Conservation (phyloP, 1,284 basidiomycete species). For the Xanthoconium separans region DNA sequence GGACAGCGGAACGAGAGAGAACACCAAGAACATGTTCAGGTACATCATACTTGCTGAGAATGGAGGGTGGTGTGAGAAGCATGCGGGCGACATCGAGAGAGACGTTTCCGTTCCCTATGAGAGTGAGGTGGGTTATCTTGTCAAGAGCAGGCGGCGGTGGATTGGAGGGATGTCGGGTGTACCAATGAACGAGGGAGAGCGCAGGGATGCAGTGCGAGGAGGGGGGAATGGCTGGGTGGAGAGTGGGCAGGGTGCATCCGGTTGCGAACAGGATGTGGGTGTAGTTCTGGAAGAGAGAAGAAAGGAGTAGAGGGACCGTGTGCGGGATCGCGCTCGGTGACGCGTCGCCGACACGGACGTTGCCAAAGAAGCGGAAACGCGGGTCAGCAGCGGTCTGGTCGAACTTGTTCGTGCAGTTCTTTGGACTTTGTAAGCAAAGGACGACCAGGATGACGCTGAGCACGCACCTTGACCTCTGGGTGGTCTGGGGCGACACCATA, state of each 20-base stretch:
- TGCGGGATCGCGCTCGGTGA: conserved; percentile 42
- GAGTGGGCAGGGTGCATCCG: conserved; percentile 67
- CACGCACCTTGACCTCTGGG: conserved; percentile 91
- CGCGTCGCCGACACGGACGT: conserved; percentile 69
- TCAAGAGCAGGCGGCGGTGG: conserved; percentile 61
- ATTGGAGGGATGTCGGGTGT: conserved; percentile 85
- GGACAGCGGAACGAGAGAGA: conserved; percentile 62
- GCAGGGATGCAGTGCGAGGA: conserved; percentile 71
- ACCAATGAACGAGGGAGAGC: conserved; percentile 93
- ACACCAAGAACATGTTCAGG: conserved; percentile 75
- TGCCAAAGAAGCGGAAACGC: conserved; percentile 89
- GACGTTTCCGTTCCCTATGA: conserved; percentile 97
- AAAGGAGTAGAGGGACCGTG: conserved; percentile 55
- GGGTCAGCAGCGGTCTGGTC: conserved; percentile 72
- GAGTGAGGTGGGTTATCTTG: conserved; percentile 66
- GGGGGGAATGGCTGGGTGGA: conserved; percentile 53
- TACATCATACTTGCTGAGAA: conserved; percentile 77
- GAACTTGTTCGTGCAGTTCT: conserved; percentile 99
- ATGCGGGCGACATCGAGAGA: conserved; percentile 93
- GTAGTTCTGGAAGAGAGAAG: conserved; percentile 64
- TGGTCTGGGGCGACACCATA: conserved; percentile 99
- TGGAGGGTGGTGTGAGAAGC: conserved; percentile 68
- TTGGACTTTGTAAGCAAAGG: conserved; percentile 9
- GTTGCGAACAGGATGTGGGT: conserved; percentile 82
- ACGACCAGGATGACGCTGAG: conserved; percentile 1